These are phyloP conservation scores for Podospora tetraspora DNA, from an alignment of 495 filamentous ascomycete species.

Conservation along the genomic window DNA sequence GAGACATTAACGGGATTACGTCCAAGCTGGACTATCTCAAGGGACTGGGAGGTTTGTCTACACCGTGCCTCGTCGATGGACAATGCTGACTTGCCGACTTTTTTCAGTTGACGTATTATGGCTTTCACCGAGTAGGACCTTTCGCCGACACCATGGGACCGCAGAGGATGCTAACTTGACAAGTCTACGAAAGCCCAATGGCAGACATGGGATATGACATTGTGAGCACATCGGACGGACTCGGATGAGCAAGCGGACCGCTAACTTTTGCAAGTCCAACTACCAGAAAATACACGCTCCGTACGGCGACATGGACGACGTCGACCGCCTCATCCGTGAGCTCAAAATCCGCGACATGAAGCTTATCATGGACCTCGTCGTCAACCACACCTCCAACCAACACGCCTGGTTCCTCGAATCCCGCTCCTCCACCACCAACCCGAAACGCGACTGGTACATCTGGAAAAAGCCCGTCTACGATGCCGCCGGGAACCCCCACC, in stretches of 20 bases:
- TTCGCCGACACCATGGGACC: too few species aligned
- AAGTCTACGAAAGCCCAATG: constrained; percentile 7
- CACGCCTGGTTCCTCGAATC: constrained; percentile 66
- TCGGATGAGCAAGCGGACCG: neutral
- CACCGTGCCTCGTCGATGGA: neutral
- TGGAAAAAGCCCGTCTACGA: constrained; percentile 56
- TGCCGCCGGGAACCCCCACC: constrained; percentile 48
- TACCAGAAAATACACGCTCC: constrained; percentile 57
- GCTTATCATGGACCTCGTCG: constrained; percentile 64
- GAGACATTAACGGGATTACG: constrained; percentile 12
- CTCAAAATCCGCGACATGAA: constrained; percentile 56
- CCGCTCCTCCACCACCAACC: constrained; percentile 48
- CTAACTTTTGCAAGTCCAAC: constrained; percentile 36
- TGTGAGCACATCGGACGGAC: neutral
- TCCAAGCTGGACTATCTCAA: constrained; percentile 10
- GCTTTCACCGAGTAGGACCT: constrained; percentile 2
- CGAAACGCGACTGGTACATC: constrained; percentile 63
- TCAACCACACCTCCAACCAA: constrained; percentile 67
- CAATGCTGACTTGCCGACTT: neutral
- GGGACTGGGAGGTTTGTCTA: constrained; percentile 1
- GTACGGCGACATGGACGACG: constrained; percentile 60
- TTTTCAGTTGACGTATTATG: constrained; percentile 1
- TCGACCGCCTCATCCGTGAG: constrained; percentile 55
- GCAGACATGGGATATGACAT: constrained; percentile 10
- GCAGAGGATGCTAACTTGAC: neutral